Conservation (phyloP, 495 filamentous ascomycete species). For the Cryomyces minteri region DNA sequence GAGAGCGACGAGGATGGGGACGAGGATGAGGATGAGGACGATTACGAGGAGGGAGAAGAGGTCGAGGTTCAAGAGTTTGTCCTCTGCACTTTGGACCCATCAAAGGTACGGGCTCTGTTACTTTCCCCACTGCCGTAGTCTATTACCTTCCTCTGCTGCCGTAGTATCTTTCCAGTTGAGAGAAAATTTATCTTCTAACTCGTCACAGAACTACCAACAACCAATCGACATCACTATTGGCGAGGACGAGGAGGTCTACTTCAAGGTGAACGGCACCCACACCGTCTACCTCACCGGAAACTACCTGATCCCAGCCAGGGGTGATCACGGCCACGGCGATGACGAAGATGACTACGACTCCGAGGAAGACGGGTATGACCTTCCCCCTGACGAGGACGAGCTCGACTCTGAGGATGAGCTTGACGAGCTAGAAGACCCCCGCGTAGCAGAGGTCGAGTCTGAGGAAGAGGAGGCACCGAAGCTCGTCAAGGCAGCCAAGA, state of each 20-base stretch:
- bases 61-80: conserved; percentile 73
- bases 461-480: conserved; percentile 65
- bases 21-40: conserved; percentile 36
- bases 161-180: background rate
- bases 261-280: conserved; percentile 81
- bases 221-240: conserved; percentile 78
- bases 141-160: background rate
- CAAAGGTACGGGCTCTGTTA: conserved; percentile 34
- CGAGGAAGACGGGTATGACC: conserved; percentile 56
- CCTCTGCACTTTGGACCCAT: conserved; percentile 82
- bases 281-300: conserved; percentile 86
- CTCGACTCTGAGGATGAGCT: conserved; percentile 71
- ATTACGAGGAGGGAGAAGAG: conserved; percentile 39
- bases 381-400: conserved; percentile 66
- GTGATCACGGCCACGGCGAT: conserved; percentile 29
- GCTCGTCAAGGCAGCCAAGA: conserved; percentile 38
- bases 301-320: conserved; percentile 52
- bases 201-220: conserved; percentile 70
- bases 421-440: conserved; percentile 56
- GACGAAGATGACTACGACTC: conserved; percentile 43
- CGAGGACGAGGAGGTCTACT: conserved; percentile 76
- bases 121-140: background rate
- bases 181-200: background rate
- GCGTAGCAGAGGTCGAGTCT: conserved; percentile 68
- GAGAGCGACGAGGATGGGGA: conserved; percentile 47